Base-by-base conservation (phyloP, 2,329 filamentous ascomycete species). In the Paracorniculantispora psalliotae region DNA sequence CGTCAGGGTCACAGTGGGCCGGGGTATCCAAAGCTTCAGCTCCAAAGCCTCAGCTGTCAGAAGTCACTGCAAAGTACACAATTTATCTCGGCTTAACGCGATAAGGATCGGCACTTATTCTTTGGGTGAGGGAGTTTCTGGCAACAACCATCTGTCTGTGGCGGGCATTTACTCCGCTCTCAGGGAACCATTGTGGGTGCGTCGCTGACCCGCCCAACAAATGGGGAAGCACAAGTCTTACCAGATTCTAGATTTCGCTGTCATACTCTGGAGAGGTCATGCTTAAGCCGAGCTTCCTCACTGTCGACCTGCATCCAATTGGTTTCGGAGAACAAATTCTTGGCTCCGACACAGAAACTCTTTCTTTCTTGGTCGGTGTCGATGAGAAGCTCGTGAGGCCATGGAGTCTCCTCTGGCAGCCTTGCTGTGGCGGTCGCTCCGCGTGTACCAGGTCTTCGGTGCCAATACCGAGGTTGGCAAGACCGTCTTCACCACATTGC, bases 381-480 rank as follows among this genome's bases (percentile, higher is more conserved):
- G 33, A 26, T n/a, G 17, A 33, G 23, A 19, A 37, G 35, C 28
- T 41, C 9, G 37, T 19, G 55, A 61, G 21, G 63, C 48, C 30
- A 77, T 77, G 73, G 66, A 56, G 51, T 56, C 76, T 58, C 81
- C 82, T 26, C 73, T 85, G 54, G 79, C 83, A 50, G 80, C 85
- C 55, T 77, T 85, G 50, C 77, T 92, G 39, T 90, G 86, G 83
- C 84, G 86, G 61, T 83, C 82, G 9, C 77, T 92, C 57, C 83
- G 85, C 61, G 79, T 84, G 13, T 83, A 90, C 65, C 90, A 94
- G 72, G 77, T 96, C 39, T 96, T 89, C 67, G 91, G 91, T 28
- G 89, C 91, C 49, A 94, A 93, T 67, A 94, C 91, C 0, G 85
- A 90, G 64, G 89, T 94, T 26, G 91, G 91, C 63, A 96, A 96